Evolutionary conservation across 345 rosid genomes (phyloP).

Genomic region (Boechera divaricarpa): DNA sequence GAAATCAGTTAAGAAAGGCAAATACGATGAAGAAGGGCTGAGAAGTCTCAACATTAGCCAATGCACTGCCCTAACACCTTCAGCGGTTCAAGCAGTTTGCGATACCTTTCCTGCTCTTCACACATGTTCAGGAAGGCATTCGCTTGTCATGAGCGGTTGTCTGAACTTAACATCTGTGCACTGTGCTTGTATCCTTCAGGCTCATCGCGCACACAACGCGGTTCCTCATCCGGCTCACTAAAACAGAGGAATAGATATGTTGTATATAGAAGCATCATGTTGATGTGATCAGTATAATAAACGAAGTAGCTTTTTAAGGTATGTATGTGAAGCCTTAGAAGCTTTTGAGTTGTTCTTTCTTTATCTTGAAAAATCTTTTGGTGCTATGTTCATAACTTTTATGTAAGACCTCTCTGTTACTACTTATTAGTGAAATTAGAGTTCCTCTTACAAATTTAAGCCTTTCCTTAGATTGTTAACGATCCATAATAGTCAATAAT

Average conservation of each 20-base stretch:
- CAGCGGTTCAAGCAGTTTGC: conserved; percentile 91
- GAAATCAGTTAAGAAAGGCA: conserved; percentile 59
- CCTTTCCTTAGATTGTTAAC: neutral
- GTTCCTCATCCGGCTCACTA: conserved; percentile 66
- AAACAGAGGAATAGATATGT: conserved; percentile 17
- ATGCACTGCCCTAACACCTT: conserved; percentile 93
- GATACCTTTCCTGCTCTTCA: conserved; percentile 95
- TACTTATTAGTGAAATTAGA: neutral
- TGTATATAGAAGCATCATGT: conserved; percentile 30
- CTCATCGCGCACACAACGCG: conserved; percentile 65
- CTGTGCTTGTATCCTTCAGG: conserved; percentile 81
- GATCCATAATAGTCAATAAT: neutral
- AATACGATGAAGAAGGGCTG: conserved; percentile 74
- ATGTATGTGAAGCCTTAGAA: neutral
- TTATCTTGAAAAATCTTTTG: neutral
- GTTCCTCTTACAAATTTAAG: neutral
- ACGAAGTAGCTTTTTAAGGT: neutral
- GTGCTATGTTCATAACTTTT: conserved; percentile 4
- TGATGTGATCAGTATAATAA: conserved; percentile 18
- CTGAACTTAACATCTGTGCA: conserved; percentile 86
- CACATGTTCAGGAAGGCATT: conserved; percentile 94
- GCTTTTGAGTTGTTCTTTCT: conserved; percentile 28
- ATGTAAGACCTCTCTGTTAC: neutral
- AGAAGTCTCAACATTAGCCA: conserved; percentile 95
- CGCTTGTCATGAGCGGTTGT: conserved; percentile 98